phyloP scores from a whole-genome alignment of 805 yeast genomes.

The Myxozyma geophila region DNA sequence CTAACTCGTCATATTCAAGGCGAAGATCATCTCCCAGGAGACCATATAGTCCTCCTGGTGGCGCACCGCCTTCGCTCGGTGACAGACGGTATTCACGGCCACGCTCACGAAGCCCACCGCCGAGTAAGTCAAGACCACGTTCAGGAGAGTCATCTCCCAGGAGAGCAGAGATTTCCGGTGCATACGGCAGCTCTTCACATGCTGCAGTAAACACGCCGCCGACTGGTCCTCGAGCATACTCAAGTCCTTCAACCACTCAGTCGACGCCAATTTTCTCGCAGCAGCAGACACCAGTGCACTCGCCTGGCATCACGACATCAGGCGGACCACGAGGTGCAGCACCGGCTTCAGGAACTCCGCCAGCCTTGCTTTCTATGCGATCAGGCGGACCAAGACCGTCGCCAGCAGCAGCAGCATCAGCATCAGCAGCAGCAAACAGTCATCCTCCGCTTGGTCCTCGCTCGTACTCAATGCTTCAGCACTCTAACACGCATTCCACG shows the following conservation, averaged over 20 bases:
- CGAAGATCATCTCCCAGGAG: slow-evolving; percentile 24
- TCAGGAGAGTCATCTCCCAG: slow-evolving; percentile 12
- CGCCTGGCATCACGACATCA: not conserved
- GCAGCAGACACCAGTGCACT: slow-evolving; percentile 6
- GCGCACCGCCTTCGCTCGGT: slow-evolving; percentile 2
- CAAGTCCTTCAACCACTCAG: not conserved
- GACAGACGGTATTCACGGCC: slow-evolving; percentile 6
- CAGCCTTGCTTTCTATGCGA: not conserved
- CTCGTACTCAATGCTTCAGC: slow-evolving; percentile 15
- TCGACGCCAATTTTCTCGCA: not conserved
- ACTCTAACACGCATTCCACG: not conserved
- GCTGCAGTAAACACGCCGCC: slow-evolving; percentile 3
- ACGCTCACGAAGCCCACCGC: slow-evolving; percentile 14
- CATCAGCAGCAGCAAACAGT: not conserved
- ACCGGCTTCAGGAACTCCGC: no score
- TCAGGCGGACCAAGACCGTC: not conserved
- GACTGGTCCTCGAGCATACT: slow-evolving; percentile 9
- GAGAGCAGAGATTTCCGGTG: not conserved
- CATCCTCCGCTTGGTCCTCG: slow-evolving; percentile 25
- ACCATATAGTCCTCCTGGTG: slow-evolving; percentile 19
- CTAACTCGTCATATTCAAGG: not conserved
- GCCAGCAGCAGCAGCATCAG: not conserved
- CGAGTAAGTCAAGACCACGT: not conserved
- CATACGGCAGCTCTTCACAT: not conserved
- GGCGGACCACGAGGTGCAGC: not conserved